Conservation (phyloP, 306 rosid species). For the Trifolium subterraneum region DNA sequence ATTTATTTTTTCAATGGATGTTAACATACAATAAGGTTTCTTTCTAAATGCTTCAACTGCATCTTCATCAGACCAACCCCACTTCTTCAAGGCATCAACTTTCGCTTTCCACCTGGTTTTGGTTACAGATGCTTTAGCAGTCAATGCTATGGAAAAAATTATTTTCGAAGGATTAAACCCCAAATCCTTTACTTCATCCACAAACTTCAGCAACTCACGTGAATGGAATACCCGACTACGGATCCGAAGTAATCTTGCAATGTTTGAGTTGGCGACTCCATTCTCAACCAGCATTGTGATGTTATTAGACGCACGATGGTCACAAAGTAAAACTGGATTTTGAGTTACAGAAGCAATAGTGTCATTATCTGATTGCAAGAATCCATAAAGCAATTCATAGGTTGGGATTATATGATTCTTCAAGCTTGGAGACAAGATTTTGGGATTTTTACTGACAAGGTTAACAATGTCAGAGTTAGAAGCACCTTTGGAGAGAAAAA, state of each 20-base stretch:
- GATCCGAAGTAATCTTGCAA: background rate
- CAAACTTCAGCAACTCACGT: background rate
- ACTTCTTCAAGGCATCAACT: background rate
- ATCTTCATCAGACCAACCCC: constrained; percentile 30
- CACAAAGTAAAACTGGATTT: background rate
- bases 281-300: background rate
- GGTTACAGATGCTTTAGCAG: background rate
- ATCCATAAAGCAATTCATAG: background rate
- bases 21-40: constrained; percentile 46
- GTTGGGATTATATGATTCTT: background rate
- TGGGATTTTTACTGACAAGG: background rate
- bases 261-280: background rate
- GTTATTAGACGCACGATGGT: background rate
- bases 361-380: background rate
- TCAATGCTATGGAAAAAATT: background rate
- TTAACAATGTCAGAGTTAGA: background rate
- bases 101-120: background rate
- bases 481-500: constrained; percentile 5
- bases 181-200: background rate
- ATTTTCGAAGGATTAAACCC: background rate
- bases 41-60: constrained; percentile 40
- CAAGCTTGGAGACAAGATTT: background rate
- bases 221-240: background rate
- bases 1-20: constrained; percentile 50
- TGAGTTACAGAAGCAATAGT: background rate